phyloP scores from a whole-genome alignment of 768 basidiomycete genomes.

The Phylloporus rhodoxanthus region DNA sequence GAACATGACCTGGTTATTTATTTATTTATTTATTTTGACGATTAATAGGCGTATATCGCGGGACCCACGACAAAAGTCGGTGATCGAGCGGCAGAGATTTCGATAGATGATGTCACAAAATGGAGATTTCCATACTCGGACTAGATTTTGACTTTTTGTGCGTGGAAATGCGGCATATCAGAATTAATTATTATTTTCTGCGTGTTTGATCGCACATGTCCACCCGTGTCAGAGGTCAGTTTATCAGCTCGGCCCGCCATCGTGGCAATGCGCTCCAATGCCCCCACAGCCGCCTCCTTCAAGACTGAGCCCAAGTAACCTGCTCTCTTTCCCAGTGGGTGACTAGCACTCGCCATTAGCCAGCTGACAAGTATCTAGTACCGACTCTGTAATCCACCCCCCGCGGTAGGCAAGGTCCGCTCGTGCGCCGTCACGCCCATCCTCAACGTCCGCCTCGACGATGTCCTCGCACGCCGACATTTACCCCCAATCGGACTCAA shows the following conservation, averaged over 20 bases:
- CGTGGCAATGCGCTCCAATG: slow-evolving; percentile 7
- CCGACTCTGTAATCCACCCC: slow-evolving; percentile 64
- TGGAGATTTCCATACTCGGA: not conserved
- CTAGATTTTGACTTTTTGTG: slow-evolving; percentile 10
- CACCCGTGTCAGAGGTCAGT: slow-evolving; percentile 1
- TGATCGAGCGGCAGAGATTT: slow-evolving; percentile 67
- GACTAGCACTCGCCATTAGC: not conserved
- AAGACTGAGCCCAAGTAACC: slow-evolving; percentile 28
- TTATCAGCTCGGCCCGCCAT: slow-evolving; percentile 9
- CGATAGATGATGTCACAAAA: slow-evolving; percentile 35
- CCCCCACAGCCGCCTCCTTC: slow-evolving; percentile 25
- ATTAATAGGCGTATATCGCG: slow-evolving; percentile 70
- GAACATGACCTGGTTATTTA: not conserved
- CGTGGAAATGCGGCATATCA: slow-evolving; percentile 4
- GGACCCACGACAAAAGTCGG: slow-evolving; percentile 67
- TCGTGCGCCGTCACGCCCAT: slow-evolving; percentile 66
- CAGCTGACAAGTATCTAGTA: slow-evolving; percentile 13
- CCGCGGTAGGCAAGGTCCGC: slow-evolving; percentile 61
- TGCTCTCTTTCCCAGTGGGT: slow-evolving; percentile 39
- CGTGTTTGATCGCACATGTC: slow-evolving; percentile 8
- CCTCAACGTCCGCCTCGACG: slow-evolving; percentile 63
- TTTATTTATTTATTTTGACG: not conserved
- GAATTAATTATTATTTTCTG: not conserved
- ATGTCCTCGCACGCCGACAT: slow-evolving; percentile 70
- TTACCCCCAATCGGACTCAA: slow-evolving; percentile 74